Evolutionary conservation across 176 grass and related monocot genomes (phyloP), one percentile per base, ranked within the genome.

Genomic region (Rhynchospora breviuscula): DNA sequence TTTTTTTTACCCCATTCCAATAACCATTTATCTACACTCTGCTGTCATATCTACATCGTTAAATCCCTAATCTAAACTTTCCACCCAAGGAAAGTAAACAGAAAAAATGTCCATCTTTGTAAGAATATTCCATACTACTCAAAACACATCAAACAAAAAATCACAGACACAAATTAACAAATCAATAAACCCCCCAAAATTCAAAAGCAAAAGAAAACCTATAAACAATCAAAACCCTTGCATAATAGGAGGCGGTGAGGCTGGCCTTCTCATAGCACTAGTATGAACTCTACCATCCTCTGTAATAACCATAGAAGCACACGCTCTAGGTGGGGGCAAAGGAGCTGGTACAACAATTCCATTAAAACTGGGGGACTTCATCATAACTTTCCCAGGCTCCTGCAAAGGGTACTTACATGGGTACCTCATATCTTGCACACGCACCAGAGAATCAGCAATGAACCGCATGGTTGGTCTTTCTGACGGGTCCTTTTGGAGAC

Each of bases 191-290:
- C 73, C 73, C 73, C 73, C 66, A 53, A 78, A 17, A 78, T 31
- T 54, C 51, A 78, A 35, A 61, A 89, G 88, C 21, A 84, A 80
- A 64, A 81, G 12, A 76, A 52, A 59, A 40, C 44, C 83, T 93
- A 99, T 93, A 85, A 79, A 90, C 96, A 93, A 67, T 93, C 89
- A 99, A 89, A 99, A 99, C 48, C 93, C 93, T 87, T 95, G 88
- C 33, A 88, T 45, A 15, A 89, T 84, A 53, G 76, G 81, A 22
- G 90, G 54, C 2, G 84, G 79, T 2, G 18, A 53, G n/a, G 14
- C 23, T 29, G 73, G 51, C 82, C 90, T 98, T 81, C 87, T 98
- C 9, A 71, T 33, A 57, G 73, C 23, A 56, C 51, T 74, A 69
- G 81, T 86, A 85, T 68, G 84, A 70, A 91, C 84, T 84, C 87